These are phyloP conservation scores for Xylariaceae sp. DNA, from an alignment of 2,329 filamentous ascomycete species.

Conservation along the genomic window DNA sequence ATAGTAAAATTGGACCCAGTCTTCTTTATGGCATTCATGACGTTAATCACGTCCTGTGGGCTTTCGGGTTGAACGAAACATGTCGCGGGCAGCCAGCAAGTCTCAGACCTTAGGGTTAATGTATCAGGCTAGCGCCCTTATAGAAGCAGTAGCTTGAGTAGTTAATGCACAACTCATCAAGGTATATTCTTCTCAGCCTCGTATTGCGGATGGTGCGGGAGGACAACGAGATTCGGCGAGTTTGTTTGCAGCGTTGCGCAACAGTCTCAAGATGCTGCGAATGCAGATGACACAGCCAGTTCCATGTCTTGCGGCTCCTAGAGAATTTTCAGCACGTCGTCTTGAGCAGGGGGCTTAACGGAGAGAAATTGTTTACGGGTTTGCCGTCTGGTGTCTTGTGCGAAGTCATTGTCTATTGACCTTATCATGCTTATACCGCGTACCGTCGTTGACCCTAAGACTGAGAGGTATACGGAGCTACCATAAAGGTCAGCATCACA, in stretches of 20 bases:
- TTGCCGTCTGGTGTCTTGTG: not conserved
- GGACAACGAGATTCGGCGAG: not conserved
- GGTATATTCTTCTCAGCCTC: not conserved
- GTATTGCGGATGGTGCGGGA: not conserved
- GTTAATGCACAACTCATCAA: not conserved
- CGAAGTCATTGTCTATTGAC: conserved; percentile 1
- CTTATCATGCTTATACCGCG: no score
- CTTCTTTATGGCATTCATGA: conserved; percentile 1
- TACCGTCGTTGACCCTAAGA: no score
- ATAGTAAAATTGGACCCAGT: conserved; percentile 11
- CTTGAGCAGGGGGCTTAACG: not conserved
- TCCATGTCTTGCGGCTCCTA: not conserved
- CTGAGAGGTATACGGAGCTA: no score
- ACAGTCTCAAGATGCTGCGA: not conserved
- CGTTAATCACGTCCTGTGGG: conserved; percentile 5
- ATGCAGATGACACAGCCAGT: not conserved
- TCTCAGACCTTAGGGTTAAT: conserved; percentile 4
- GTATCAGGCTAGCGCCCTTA: no score
- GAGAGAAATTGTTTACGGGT: not conserved
- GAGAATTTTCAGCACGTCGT: not conserved
- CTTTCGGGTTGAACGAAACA: conserved; percentile 5
- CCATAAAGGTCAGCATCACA: no score
- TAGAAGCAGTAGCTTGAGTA: not conserved
- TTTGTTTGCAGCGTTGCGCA: not conserved
- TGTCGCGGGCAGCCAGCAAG: conserved; percentile 8